phyloP scores from a whole-genome alignment of 371 early-diverging fungal genomes.

The Mortierella sp. region DNA sequence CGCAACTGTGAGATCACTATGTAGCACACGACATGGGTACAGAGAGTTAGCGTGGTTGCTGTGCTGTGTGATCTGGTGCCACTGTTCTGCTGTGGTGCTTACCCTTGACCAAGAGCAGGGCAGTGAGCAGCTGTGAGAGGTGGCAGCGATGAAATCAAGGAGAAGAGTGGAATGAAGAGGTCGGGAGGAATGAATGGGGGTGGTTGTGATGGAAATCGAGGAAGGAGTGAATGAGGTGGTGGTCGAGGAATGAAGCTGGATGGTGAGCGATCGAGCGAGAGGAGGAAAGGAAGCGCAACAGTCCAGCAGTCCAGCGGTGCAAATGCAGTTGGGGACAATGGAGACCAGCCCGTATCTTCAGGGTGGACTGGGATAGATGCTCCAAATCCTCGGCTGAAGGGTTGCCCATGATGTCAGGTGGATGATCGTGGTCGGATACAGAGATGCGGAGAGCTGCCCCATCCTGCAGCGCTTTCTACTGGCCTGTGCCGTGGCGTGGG shows the following conservation, averaged over 20 bases:
- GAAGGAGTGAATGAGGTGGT: neutral
- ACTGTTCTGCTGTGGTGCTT: too few species aligned
- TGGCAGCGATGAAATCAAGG: too few species aligned
- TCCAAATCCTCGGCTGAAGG: neutral
- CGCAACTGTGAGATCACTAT: neutral
- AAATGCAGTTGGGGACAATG: conserved; percentile 14
- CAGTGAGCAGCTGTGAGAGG: too few species aligned
- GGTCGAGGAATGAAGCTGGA: neutral
- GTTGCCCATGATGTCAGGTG: too few species aligned
- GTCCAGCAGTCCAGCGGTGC: neutral
- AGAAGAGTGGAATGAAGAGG: neutral
- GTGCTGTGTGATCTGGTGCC: too few species aligned
- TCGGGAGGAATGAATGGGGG: neutral
- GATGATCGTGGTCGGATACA: too few species aligned
- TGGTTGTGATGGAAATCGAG: neutral
- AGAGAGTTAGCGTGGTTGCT: too few species aligned
- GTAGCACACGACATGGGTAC: neutral
- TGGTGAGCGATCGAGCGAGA: too few species aligned
- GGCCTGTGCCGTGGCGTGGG: neutral
- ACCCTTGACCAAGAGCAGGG: too few species aligned
- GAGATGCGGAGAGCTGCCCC: neutral
- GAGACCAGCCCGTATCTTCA: neutral
- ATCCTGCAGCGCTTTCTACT: conserved; percentile 10
- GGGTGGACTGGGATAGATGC: conserved; percentile 5
- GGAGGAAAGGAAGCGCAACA: neutral